These are phyloP conservation scores for Globisporangium spiculum DNA, from an alignment of 352 stramenopile genomes.

Conservation along the genomic window DNA sequence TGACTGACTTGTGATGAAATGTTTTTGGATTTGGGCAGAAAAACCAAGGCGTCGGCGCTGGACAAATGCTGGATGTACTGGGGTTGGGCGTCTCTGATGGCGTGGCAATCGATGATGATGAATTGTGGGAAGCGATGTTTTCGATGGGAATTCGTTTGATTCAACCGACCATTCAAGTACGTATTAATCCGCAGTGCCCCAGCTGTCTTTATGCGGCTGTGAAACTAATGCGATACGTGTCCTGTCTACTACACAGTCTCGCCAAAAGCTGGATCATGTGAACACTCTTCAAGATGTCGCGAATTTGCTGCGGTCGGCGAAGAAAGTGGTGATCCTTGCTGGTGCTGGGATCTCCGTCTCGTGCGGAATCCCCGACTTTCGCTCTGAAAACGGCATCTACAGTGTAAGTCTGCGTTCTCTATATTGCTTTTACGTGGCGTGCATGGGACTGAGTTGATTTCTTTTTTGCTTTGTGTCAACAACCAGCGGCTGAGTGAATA, in stretches of 20 bases:
- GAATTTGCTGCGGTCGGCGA: slow-evolving; percentile 58
- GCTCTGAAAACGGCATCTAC: slow-evolving; percentile 91
- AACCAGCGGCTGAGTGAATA: slow-evolving; percentile 71
- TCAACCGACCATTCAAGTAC: slow-evolving; percentile 55
- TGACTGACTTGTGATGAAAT: not conserved
- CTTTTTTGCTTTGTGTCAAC: slow-evolving; percentile 2
- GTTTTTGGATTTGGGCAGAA: slow-evolving; percentile 31
- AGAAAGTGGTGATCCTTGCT: slow-evolving; percentile 91
- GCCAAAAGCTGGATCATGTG: slow-evolving; percentile 49
- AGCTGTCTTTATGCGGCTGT: not conserved
- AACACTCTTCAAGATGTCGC: slow-evolving; percentile 79
- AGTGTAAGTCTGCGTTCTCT: slow-evolving; percentile 53
- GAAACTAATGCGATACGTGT: not conserved
- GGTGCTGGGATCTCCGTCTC: slow-evolving; percentile 96
- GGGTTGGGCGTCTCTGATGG: slow-evolving; percentile 77
- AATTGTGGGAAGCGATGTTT: slow-evolving; percentile 83
- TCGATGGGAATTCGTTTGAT: slow-evolving; percentile 84
- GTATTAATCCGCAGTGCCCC: slow-evolving; percentile 2
- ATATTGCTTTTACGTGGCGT: not conserved
- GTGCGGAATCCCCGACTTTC: slow-evolving; percentile 99
- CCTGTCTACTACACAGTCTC: slow-evolving; percentile 21
- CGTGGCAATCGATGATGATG: slow-evolving; percentile 72
- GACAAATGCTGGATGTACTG: slow-evolving; percentile 77
- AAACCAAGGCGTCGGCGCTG: slow-evolving; percentile 48
- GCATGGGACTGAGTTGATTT: not conserved